Evolutionary conservation across 371 early-diverging fungal species (phyloP).

Genomic region (Mortierella sp.): DNA sequence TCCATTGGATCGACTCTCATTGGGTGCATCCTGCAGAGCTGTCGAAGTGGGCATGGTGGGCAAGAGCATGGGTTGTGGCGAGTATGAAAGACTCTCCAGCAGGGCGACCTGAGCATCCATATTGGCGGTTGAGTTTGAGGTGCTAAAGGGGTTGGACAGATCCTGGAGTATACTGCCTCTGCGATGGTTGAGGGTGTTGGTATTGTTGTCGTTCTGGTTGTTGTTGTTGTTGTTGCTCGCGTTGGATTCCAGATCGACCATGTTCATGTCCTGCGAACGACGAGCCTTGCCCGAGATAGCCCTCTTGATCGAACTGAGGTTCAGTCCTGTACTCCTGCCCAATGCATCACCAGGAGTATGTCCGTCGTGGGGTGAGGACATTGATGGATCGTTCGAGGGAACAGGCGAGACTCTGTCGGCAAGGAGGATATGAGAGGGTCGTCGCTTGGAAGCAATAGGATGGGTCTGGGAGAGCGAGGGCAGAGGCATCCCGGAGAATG

Average conservation of each 20-base stretch:
- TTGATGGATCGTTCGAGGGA: background rate
- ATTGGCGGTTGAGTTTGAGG: background rate
- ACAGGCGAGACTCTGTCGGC: constrained; percentile 5
- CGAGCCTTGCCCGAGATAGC: constrained; percentile 41
- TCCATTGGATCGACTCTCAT: constrained; percentile 15
- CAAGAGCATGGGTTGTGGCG: constrained; percentile 42
- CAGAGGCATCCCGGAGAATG: constrained; percentile 50
- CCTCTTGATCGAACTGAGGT: constrained; percentile 35
- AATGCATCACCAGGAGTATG: constrained; percentile 15
- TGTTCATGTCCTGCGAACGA: constrained; percentile 20
- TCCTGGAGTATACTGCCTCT: constrained; percentile 6
- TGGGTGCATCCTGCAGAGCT: constrained; percentile 24
- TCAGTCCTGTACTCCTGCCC: constrained; percentile 31
- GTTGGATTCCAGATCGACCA: constrained; percentile 42
- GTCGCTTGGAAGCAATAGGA: constrained; percentile 20
- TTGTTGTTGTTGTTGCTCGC: background rate
- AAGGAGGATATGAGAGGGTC: constrained; percentile 35
- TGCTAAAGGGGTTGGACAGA: constrained; percentile 19
- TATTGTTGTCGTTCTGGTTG: background rate
- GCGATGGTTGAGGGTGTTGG: constrained; percentile 15
- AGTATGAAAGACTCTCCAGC: constrained; percentile 23
- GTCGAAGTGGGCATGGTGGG: constrained; percentile 19
- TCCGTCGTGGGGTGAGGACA: constrained; percentile 6
- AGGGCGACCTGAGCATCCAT: constrained; percentile 29
- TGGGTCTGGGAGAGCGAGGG: constrained; percentile 42